Percentiles rank a stretch among this genome's conserved stretches.
Conservation (phyloP, 192 early-diverging fungal species). For the Pilobolus umbonatus region DNA sequence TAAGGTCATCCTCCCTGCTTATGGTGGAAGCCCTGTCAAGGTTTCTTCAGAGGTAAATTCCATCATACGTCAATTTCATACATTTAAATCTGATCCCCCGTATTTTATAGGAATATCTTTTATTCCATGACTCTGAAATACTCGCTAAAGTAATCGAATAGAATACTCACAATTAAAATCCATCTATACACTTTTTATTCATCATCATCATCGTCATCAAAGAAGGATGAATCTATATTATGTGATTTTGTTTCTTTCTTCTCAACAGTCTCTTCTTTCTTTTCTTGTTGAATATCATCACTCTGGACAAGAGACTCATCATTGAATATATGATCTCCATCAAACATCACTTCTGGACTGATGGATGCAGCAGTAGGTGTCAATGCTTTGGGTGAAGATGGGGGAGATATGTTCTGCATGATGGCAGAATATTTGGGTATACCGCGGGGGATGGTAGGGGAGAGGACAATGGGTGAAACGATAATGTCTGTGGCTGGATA, state of each 20-base stretch:
- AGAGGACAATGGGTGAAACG: background rate
- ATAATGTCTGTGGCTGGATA: background rate
- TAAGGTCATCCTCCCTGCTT: constrained; percentile 90
- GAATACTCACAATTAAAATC: background rate
- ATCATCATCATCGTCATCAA: constrained; percentile 13
- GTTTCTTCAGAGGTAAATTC: constrained; percentile 59
- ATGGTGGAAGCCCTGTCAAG: constrained; percentile 92
- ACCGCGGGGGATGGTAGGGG: constrained; percentile 6
- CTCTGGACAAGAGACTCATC: background rate
- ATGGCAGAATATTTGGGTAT: too few relatives aligned
- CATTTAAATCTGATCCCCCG: background rate
- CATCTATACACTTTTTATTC: too few relatives aligned
- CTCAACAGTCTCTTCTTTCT: background rate
- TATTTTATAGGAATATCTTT: too few relatives aligned
- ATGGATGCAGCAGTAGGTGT: background rate
- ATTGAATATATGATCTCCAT: constrained; percentile 9
- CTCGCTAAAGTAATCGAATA: background rate
- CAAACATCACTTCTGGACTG: constrained; percentile 16
- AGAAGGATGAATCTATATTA: constrained; percentile 11
- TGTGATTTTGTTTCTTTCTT: background rate
- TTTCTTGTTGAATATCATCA: constrained; percentile 1
- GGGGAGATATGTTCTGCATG: constrained; percentile 19
- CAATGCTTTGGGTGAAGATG: constrained; percentile 13
- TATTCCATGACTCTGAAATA: too few relatives aligned
- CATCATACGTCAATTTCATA: background rate